A percentile compares a stretch with the other conserved stretches of the same genome.
phyloP scores from a whole-genome alignment of 2,329 filamentous ascomycete genomes.

The Xylariaceae sp. region DNA sequence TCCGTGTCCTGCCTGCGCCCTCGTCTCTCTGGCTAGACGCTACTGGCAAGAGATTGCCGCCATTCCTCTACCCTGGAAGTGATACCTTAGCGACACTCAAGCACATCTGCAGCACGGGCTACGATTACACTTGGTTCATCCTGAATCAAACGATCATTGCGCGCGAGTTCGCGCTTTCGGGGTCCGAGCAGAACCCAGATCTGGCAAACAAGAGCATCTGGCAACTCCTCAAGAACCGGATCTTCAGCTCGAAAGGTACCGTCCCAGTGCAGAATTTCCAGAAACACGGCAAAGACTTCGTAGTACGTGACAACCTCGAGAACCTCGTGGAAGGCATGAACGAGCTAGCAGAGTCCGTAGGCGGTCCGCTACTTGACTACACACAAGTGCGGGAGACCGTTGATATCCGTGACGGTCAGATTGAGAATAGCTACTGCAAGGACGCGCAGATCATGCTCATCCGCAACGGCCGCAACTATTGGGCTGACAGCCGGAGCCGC shows the following conservation, averaged over 20 bases:
- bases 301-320: constrained; percentile 61
- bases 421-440: constrained; percentile 62
- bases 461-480: constrained; percentile 61
- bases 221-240: constrained; percentile 54
- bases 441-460: constrained; percentile 68
- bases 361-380: constrained; percentile 55
- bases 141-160: constrained; percentile 63
- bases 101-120: constrained; percentile 64
- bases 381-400: constrained; percentile 53
- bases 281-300: constrained; percentile 64
- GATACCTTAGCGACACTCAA: constrained; percentile 64
- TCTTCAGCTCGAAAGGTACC: constrained; percentile 60
- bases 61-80: constrained; percentile 61
- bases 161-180: constrained; percentile 66
- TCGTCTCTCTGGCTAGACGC: constrained; percentile 69
- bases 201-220: constrained; percentile 62
- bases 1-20: constrained; percentile 64
- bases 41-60: constrained; percentile 61
- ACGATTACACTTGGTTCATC: constrained; percentile 70
- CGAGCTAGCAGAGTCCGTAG: constrained; percentile 52
- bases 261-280: constrained; percentile 63
- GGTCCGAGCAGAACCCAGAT: constrained; percentile 68
- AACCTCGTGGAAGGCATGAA: constrained; percentile 66
- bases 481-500: constrained; percentile 57
- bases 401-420: constrained; percentile 60